Percentiles rank a stretch among this genome's conserved stretches.
phyloP scores from a whole-genome alignment of 1,284 basidiomycete species.

The Fomes fomentarius region DNA sequence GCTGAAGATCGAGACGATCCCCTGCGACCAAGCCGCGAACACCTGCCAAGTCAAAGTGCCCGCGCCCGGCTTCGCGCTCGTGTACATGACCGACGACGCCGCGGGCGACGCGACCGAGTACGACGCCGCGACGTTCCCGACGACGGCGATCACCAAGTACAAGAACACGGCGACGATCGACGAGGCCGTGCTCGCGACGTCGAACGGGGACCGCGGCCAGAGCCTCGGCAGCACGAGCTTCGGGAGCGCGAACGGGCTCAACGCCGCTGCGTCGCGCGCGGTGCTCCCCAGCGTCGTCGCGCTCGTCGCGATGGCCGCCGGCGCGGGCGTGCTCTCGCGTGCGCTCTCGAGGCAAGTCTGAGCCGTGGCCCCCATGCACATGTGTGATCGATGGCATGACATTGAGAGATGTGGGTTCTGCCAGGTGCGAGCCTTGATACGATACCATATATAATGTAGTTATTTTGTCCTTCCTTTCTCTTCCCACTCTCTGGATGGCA shows the following conservation, averaged over 20 bases:
- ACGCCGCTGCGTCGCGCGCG: slow-evolving; percentile 17
- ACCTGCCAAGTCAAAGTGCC: slow-evolving; percentile 64
- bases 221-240: slow-evolving; percentile 49
- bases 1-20: slow-evolving; percentile 52
- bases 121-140: slow-evolving; percentile 56
- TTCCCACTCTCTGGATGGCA: too few relatives aligned
- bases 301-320: slow-evolving; percentile 11
- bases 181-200: slow-evolving; percentile 46
- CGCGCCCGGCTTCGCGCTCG: slow-evolving; percentile 74
- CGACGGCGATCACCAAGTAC: slow-evolving; percentile 50
- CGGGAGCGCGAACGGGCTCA: slow-evolving; percentile 34
- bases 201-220: slow-evolving; percentile 51
- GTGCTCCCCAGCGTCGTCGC: slow-evolving; percentile 15
- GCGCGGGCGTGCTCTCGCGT: slow-evolving; percentile 6
- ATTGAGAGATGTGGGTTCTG: too few relatives aligned
- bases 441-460: neutral
- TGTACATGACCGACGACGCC: slow-evolving; percentile 62
- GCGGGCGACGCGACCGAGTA: slow-evolving; percentile 41
- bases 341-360: slow-evolving; percentile 6
- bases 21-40: slow-evolving; percentile 52
- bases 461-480: too few relatives aligned
- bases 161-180: slow-evolving; percentile 43
- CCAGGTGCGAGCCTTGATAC: neutral
- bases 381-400: too few relatives aligned
- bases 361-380: too few relatives aligned